Base-by-base conservation (phyloP, 148 eudicot species). In the Nyssa sinensis region DNA sequence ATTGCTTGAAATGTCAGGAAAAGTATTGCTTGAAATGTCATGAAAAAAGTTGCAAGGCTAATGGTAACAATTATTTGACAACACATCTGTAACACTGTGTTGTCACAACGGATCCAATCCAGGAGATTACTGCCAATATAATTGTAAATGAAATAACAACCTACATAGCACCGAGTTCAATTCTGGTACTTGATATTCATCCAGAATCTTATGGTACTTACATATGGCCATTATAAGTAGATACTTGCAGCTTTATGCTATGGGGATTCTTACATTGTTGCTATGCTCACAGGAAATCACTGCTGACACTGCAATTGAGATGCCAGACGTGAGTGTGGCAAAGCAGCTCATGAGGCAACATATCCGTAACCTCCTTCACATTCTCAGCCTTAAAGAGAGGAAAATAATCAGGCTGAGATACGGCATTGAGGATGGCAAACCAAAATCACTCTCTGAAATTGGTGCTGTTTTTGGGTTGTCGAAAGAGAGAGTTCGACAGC, bases 401-500 rank as follows among this genome's bases (percentile, higher is more conserved):
- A 79, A 80, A 79, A 80, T 94, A 66, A 77, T 94, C 75, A 74
- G 81, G 78, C 53, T 89, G 68, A 86, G 98, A 67, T 92, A 75
- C 27, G 98, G 97, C 44, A 84, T 94, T 60, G 87, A 85, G 19
- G 85, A 77, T 71, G 84, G 76, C 4, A 74, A 81, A 49, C 81
- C 73, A 62, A 79, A 69, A 64, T 82, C 92, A 3, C 84, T 94
- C 16, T 81, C 94, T 12, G 98, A 89, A 70, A 92, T 94, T 27
- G 98, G 96, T 70, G 84, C 44, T 41, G 73, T 83, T 74, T 82
- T 87, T 81, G 97, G 96, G 71, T 67, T 94, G 74, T 87, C 93
- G 0, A 92, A 92, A 86, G 98, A 94, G 79, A 89, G 97, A 76
- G 84, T 92, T 64, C 73, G 98, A 53, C 97, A 94, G 74, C 74